A percentile compares a stretch with the other conserved stretches of the same genome.
phyloP scores from a whole-genome alignment of 2,329 filamentous ascomycete genomes.

The Colletotrichum lentis region DNA sequence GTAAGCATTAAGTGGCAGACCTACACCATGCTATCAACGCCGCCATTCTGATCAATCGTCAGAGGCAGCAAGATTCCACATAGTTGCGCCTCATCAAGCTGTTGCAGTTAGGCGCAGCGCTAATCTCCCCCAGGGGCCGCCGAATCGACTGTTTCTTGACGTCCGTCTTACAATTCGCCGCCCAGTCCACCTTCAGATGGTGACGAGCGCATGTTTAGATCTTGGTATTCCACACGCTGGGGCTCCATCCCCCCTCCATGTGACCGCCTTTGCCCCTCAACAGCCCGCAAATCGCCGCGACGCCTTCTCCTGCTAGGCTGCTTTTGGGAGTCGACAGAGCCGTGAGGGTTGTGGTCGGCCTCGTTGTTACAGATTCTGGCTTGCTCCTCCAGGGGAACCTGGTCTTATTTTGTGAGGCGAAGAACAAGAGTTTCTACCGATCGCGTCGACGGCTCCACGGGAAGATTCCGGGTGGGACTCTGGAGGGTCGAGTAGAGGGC shows the following conservation, averaged over 20 bases:
- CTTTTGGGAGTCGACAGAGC: background rate
- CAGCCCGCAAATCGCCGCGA: background rate
- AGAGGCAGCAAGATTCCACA: background rate
- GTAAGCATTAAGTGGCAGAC: background rate
- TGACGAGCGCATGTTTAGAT: background rate
- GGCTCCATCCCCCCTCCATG: background rate
- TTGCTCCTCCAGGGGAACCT: background rate
- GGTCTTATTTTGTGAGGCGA: background rate
- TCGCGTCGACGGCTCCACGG: background rate
- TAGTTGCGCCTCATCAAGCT: slow-evolving; percentile 4
- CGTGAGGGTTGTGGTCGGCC: background rate
- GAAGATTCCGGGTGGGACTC: background rate
- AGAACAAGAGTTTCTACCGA: background rate
- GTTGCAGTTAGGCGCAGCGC: background rate
- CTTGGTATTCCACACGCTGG: slow-evolving; percentile 2
- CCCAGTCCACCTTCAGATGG: background rate
- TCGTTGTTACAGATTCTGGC: background rate
- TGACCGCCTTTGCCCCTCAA: background rate
- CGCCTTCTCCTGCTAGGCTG: background rate
- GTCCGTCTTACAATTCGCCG: background rate
- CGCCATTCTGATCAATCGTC: background rate
- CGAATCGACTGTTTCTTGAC: background rate
- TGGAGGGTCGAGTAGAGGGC: background rate
- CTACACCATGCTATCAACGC: slow-evolving; percentile 1
- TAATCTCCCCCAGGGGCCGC: background rate